Percentiles rank a stretch among this genome's conserved stretches.
Conservation (phyloP, 73 alveolate genomes). For the Blepharisma stoltei region DNA sequence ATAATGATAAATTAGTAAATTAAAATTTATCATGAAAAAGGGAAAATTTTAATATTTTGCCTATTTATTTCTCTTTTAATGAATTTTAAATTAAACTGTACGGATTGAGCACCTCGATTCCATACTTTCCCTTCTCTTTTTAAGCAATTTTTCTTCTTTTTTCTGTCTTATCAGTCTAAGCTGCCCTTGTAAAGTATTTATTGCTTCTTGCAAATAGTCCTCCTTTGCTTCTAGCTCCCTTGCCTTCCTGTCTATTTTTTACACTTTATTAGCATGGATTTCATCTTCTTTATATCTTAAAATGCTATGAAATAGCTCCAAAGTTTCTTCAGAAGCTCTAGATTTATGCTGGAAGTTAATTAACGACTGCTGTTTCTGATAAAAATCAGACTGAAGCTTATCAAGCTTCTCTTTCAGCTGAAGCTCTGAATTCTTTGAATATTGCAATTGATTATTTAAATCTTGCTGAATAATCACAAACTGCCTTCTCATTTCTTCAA, state of each 20-base stretch:
- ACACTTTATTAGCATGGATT: slow-evolving; percentile 2
- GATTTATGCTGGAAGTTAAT: neutral
- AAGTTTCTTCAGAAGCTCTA: slow-evolving; percentile 3
- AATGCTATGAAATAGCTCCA: neutral
- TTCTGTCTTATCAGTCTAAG: neutral
- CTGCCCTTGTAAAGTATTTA: neutral
- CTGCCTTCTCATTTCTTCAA: neutral
- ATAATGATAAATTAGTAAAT: too few species aligned
- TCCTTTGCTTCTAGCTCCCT: slow-evolving; percentile 16
- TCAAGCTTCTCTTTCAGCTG: neutral
- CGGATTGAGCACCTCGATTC: neutral
- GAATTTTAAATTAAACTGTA: too few species aligned
- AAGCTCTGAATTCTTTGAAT: slow-evolving; percentile 4
- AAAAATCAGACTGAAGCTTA: slow-evolving; percentile 5
- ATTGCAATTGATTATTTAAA: neutral
- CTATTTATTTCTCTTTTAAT: too few species aligned
- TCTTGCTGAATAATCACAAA: neutral
- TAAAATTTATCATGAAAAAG: too few species aligned
- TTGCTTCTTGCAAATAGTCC: neutral
- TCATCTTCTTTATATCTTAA: slow-evolving; percentile 21
- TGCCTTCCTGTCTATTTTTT: neutral
- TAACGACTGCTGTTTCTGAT: neutral
- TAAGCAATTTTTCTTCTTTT: neutral
- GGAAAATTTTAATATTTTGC: too few species aligned
- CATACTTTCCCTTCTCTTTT: neutral